Conservation (phyloP, 257 asterid species). For the Solanum pennellii region DNA sequence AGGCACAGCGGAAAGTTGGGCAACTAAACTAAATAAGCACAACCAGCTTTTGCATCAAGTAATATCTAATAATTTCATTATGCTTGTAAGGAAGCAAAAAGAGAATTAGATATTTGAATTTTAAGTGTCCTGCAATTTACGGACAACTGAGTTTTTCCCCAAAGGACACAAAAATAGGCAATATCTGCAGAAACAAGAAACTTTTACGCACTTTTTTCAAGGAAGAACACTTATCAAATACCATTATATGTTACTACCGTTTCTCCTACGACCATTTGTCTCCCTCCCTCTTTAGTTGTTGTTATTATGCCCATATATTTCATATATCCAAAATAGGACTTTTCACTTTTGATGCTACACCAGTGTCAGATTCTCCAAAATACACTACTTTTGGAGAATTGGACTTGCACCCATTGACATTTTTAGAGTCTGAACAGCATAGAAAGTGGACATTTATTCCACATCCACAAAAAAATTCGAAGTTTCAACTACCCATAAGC, state of each 20-base stretch:
- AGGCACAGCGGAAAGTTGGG: neutral
- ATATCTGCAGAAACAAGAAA: neutral
- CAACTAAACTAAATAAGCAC: neutral
- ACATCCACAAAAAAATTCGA: neutral
- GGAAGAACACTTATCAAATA: neutral
- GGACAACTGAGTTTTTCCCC: neutral
- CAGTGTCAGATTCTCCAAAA: neutral
- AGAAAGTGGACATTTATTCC: neutral
- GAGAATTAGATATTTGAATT: neutral
- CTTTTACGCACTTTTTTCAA: neutral
- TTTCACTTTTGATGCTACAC: rapidly evolving
- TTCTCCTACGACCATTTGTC: neutral
- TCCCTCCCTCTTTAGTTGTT: neutral
- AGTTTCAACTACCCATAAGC: neutral
- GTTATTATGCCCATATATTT: neutral
- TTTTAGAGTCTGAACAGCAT: neutral
- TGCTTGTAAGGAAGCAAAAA: neutral
- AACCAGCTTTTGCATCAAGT: neutral
- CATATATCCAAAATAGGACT: neutral
- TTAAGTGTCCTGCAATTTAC: neutral
- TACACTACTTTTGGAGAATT: neutral
- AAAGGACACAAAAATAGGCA: neutral
- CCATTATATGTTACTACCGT: neutral
- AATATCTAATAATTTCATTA: neutral
- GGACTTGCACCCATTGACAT: neutral